phyloP scores from a whole-genome alignment of 805 yeast species.

The Jamesozyma lodderae region DNA sequence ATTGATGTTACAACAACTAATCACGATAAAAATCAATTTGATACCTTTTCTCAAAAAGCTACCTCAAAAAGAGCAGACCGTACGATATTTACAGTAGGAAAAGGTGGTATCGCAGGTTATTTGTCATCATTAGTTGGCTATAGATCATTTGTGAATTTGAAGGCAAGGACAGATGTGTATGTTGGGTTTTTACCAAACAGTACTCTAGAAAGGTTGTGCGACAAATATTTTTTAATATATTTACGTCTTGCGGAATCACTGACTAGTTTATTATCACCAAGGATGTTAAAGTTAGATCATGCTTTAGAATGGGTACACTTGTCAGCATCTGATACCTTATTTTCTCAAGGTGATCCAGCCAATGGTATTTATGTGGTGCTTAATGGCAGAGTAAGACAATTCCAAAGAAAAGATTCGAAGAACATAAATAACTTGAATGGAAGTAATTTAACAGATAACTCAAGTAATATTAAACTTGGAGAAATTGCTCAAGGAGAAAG shows the following conservation, averaged over 20 bases:
- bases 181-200: slow-evolving; percentile 64
- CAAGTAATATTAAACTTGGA: slow-evolving; percentile 35
- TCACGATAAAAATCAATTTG: background rate
- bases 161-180: slow-evolving; percentile 51
- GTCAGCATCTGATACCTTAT: slow-evolving; percentile 75
- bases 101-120: slow-evolving; percentile 86
- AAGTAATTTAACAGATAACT: background rate
- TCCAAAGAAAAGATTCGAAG: slow-evolving; percentile 23
- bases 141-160: slow-evolving; percentile 64
- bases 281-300: slow-evolving; percentile 69
- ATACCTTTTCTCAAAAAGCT: background rate
- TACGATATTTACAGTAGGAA: slow-evolving; percentile 45
- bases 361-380: slow-evolving; percentile 85
- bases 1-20: slow-evolving; percentile 43
- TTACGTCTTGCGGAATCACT: slow-evolving; percentile 69
- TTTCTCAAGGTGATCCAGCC: slow-evolving; percentile 76
- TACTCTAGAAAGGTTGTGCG: slow-evolving; percentile 57
- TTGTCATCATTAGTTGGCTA: slow-evolving; percentile 72
- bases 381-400: slow-evolving; percentile 77
- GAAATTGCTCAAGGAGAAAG: slow-evolving; percentile 94
- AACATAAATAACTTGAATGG: slow-evolving; percentile 3
- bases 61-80: slow-evolving; percentile 1
- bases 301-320: slow-evolving; percentile 93
- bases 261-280: slow-evolving; percentile 54
- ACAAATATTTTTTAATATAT: slow-evolving; percentile 66